Evolutionary conservation across 169 alveolate genomes (phyloP).

Genomic region (Cryptosporidium andersoni): DNA sequence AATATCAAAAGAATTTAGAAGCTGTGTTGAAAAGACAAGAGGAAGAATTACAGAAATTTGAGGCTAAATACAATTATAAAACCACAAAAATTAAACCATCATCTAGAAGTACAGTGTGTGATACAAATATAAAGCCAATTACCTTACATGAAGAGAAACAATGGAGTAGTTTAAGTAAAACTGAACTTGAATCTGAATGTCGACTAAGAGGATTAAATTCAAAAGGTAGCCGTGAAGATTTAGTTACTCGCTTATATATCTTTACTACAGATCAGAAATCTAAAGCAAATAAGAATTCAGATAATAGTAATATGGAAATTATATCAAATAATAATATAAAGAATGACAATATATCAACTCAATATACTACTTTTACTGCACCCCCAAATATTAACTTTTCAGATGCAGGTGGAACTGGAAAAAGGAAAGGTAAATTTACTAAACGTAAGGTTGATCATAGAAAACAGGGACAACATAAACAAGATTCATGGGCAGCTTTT

Average conservation of each 20-base stretch:
- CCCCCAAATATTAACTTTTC: conserved; percentile 62
- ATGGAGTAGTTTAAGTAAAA: conserved; percentile 67
- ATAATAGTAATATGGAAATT: background rate
- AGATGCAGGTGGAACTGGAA: conserved; percentile 62
- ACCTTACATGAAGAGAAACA: conserved; percentile 27
- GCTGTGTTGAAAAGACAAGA: conserved; percentile 42
- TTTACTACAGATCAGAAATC: conserved; percentile 67
- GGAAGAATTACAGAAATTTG: conserved; percentile 28
- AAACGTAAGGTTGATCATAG: conserved; percentile 37
- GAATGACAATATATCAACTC: background rate
- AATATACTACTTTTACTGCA: background rate
- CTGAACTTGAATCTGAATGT: conserved; percentile 58
- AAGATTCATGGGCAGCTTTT: conserved; percentile 69
- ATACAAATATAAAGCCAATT: background rate
- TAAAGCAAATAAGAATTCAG: conserved; percentile 10
- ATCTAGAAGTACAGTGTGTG: background rate
- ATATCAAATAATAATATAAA: background rate
- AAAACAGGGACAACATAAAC: conserved; percentile 22
- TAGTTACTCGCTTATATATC: conserved; percentile 44
- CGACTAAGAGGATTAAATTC: conserved; percentile 48
- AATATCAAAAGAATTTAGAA: conserved; percentile 16
- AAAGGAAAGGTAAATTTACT: conserved; percentile 30
- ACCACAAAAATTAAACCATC: background rate
- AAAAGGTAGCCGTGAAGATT: conserved; percentile 53
- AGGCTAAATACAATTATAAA: background rate